Base-by-base conservation (phyloP, 2,329 filamentous ascomycete species). In the Ophiostoma quercus region DNA sequence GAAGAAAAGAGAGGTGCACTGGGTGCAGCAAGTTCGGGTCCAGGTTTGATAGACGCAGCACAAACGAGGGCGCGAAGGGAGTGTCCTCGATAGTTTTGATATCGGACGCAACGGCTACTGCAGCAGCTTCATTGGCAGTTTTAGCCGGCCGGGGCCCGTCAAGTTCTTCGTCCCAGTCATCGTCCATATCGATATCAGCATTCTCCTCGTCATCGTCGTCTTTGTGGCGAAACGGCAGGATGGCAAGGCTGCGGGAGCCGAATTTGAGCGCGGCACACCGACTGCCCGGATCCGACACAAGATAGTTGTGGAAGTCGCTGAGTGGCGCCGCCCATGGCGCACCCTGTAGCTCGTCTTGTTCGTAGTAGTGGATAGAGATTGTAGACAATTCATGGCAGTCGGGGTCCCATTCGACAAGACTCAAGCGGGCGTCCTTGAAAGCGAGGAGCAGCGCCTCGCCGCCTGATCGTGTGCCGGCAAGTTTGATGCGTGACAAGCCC, bases 331-430 rank as follows among this genome's bases (percentile, higher is more conserved):
- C 88, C 90, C 93, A 97, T 0, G 94, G 94, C 73, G 88, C 90
- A 68, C 90, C 88, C 74, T 90, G 88, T 72, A 94, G 83, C 77
- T 97, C 94, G 77, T 97, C 94, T 78, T 95, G 92, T 79, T 99
- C 95, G 80, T 98, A 99, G 83, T 94, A 98, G 82, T 99, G 95
- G 76, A 99, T 94, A 68, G 94, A 98, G 73, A 95, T 87, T 68
- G 94, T 98, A 75, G 90, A 89, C 75, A 98, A 88, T 68, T 87
- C 87, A 79, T 91, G 85, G 74, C 87, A 88, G 77, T 90, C 88
- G 9, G 92, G 88, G 77, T 98, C 92, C 95, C 95, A 99, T 81
- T 97, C 92, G 70, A 97, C 85, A 78, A 99, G 83, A 79, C 92
- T 96, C 77, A 98, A 85, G 80, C 97, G 97, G 60, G 95, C 95